phyloP scores from a whole-genome alignment of 768 basidiomycete genomes.

The Dictyophora rubrovolvata region DNA sequence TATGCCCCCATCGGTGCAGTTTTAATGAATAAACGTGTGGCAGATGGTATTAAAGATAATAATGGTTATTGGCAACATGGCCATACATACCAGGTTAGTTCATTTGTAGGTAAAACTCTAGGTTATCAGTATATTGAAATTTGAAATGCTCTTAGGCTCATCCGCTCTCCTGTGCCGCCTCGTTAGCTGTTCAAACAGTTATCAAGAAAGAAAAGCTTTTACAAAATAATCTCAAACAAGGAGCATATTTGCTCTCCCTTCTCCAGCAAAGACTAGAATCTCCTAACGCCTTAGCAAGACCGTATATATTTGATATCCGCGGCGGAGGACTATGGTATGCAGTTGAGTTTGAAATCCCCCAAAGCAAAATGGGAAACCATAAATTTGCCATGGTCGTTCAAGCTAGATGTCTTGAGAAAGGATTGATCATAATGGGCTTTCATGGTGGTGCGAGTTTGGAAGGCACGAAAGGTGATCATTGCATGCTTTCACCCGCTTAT shows the following conservation, averaged over 20 bases:
- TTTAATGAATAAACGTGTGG: constrained; percentile 62
- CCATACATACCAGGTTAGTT: constrained; percentile 67
- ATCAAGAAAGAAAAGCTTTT: constrained; percentile 64
- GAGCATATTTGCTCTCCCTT: constrained; percentile 45
- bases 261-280: constrained; percentile 45
- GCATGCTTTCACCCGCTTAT: constrained; percentile 72
- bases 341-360: constrained; percentile 69
- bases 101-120: not conserved
- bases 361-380: constrained; percentile 28
- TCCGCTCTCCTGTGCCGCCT: constrained; percentile 67
- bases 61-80: constrained; percentile 75
- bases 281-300: constrained; percentile 47
- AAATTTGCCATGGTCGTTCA: constrained; percentile 63
- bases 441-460: constrained; percentile 57
- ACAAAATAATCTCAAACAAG: constrained; percentile 48
- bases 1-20: constrained; percentile 79
- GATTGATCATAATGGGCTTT: constrained; percentile 65
- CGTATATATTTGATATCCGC: constrained; percentile 69
- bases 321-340: constrained; percentile 81
- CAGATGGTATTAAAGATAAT: constrained; percentile 55
- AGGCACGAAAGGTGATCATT: constrained; percentile 63
- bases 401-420: constrained; percentile 55
- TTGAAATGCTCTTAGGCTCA: constrained; percentile 36
- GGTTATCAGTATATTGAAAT: not conserved
- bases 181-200: constrained; percentile 72